Base-by-base conservation (phyloP, 129 eudicot species). In the Heracleum sosnowskyi region DNA sequence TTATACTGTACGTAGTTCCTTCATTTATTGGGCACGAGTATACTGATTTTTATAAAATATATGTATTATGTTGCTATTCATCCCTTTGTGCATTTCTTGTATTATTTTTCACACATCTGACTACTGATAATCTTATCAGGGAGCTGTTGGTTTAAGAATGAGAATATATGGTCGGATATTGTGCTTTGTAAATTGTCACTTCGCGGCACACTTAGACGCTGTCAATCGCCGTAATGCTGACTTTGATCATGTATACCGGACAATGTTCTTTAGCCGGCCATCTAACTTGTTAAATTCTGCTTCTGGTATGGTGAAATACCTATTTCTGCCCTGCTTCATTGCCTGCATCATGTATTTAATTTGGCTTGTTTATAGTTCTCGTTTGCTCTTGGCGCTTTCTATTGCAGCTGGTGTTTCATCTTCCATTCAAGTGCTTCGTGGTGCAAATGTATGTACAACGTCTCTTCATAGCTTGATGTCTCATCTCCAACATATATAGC, bases 71-170 rank as follows among this genome's bases (percentile, higher is more conserved):
- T 41, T 72, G 17, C 44, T 41, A 10, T 34, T 17, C n/a, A 41
- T 41, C 29, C 53, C 53, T 7, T 9, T 73, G 76, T n/a, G 29
- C 55, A 44, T 40, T 41, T n/a, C 35, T 41, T 40, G 35, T 73
- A 3, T 51, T 81, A 51, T 94, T 47, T 47, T 26, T 36, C 29
- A 55, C 47, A 79, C 49, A 74, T 80, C 24, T 63, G 51, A 33
- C 76, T 78, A 73, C 79, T 16, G 53, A 74, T 82, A 28, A 26
- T 74, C 69, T 64, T 60, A 49, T 62, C 96, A 95, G 97, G 98
- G 98, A 82, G 98, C 96, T 39, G 98, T 95, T 87, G 97, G 97
- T 76, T 84, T 95, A 83, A 90, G 91, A 86, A 92, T 95, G 94
- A 86, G 97, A 84, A 86, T 91, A 17, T 95, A 87, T 83, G 96